Percentiles rank a stretch among this genome's conserved stretches.
phyloP scores from a whole-genome alignment of 345 rosid genomes.

The Draba incana region DNA sequence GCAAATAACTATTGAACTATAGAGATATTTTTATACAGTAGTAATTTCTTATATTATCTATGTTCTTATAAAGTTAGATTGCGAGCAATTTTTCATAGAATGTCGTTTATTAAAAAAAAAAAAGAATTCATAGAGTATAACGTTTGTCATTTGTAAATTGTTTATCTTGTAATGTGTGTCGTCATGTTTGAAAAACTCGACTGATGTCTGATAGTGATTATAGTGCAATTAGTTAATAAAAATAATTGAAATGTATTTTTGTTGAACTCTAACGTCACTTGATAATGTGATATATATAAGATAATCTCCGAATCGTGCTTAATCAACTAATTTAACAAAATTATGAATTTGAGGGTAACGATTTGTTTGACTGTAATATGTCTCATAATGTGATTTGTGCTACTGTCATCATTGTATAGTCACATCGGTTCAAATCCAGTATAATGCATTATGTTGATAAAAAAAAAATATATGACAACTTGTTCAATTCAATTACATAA shows the following conservation, averaged over 20 bases:
- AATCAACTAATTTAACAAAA: constrained; percentile 4
- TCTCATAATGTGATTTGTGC: too few species aligned
- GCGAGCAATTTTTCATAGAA: constrained; percentile 1
- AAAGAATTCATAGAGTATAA: background rate
- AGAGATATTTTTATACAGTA: background rate
- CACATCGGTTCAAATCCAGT: too few species aligned
- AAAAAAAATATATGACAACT: too few species aligned
- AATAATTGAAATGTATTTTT: constrained; percentile 13
- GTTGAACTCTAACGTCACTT: constrained; percentile 31
- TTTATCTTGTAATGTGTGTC: constrained; percentile 17
- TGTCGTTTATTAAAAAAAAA: background rate
- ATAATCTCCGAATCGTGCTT: background rate
- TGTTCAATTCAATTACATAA: too few species aligned
- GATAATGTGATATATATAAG: background rate
- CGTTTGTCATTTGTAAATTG: constrained; percentile 21
- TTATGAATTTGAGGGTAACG: background rate
- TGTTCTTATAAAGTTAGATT: background rate
- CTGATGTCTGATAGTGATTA: constrained; percentile 16
- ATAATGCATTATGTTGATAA: too few species aligned
- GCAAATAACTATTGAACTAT: background rate
- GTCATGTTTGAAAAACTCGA: constrained; percentile 38
- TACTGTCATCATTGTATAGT: too few species aligned
- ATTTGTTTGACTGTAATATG: too few species aligned
- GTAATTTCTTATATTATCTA: background rate
- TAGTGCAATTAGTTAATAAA: constrained; percentile 3